Evolutionary conservation across 306 rosid species (phyloP), one percentile per base, ranked within the genome.

Genomic region (Calophaca sinica): DNA sequence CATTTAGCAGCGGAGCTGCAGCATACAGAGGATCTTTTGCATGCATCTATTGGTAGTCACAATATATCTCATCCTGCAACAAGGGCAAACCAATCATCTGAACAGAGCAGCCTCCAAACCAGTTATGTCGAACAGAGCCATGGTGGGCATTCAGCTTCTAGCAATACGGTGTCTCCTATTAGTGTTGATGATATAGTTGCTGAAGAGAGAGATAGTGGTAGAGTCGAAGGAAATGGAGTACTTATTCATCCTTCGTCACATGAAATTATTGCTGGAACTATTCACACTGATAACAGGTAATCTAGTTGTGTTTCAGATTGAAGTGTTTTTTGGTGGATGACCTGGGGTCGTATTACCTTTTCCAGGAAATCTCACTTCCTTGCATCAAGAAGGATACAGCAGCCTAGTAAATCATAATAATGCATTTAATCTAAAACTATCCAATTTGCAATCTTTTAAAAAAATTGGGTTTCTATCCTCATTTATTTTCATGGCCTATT

Each of bases 151-250:
- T 78, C 62, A 20, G 83, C 51, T 72, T 82, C 84, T 70, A 72
- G 68, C 54, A 59, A 68, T 73, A 57, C 92, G 48, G 51, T 66
- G 12, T 63, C 79, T 70, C 71, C 45, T 8, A 45, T 64, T 59
- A 77, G 74, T 72, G 67, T 79, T 54, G 72, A 80, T 70, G 93
- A 86, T 60, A 77, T 88, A 79, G 86, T 88, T 82, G 62, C 90
- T 42, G 91, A 81, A 75, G 90, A 81, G 71, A 86, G 67, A 76
- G 45, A 39, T 62, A 49, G 67, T 29, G 70, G 49, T 75, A 88
- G 80, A 85, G 73, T 13, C 68, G 92, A 94, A 82, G 99, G 97
- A 80, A 92, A 94, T 81, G 88, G 76, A 65, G 80, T 86, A 10
- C 75, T 82, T 58, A 45, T 59, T 71, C 87, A 75, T 79, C 83